Percentiles rank a stretch among this genome's conserved stretches.
phyloP scores from a whole-genome alignment of 2,329 filamentous ascomycete species.

The Paraphoma chrysanthemicola region DNA sequence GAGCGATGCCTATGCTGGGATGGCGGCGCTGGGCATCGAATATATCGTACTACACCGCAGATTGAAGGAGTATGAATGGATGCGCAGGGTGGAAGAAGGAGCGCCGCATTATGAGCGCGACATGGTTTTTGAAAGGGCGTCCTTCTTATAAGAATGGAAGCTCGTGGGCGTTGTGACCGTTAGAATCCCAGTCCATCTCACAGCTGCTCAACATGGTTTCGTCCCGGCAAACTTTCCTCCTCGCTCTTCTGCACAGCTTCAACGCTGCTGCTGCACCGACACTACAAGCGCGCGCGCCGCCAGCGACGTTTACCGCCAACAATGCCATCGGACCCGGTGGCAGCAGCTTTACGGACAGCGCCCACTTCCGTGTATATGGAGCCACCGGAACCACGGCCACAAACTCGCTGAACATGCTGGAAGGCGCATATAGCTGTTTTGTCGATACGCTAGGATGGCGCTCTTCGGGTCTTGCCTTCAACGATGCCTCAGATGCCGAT shows the following conservation, averaged over 20 bases:
- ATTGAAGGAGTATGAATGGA: neutral
- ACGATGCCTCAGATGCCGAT: constrained; percentile 15
- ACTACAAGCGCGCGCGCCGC: constrained; percentile 1
- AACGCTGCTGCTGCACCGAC: neutral
- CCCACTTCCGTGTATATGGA: constrained; percentile 52
- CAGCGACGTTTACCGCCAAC: constrained; percentile 18
- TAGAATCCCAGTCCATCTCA: no score
- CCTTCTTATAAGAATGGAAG: no score
- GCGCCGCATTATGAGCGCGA: neutral
- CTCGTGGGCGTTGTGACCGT: no score
- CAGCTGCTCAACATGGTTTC: neutral
- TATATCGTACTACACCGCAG: neutral
- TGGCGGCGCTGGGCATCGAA: neutral
- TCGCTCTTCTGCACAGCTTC: neutral
- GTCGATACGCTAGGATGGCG: constrained; percentile 25
- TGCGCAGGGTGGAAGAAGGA: neutral
- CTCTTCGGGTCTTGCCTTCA: constrained; percentile 27
- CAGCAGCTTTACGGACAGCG: constrained; percentile 17
- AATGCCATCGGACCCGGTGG: constrained; percentile 17
- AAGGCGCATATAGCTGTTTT: constrained; percentile 50
- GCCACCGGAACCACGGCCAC: constrained; percentile 36
- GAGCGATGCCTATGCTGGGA: no score
- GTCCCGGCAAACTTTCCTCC: neutral
- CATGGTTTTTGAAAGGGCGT: no score
- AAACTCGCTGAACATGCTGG: constrained; percentile 51